These are phyloP conservation scores for Trichoderma oligosporum DNA, from an alignment of 2,329 filamentous ascomycete species.

Conservation along the genomic window DNA sequence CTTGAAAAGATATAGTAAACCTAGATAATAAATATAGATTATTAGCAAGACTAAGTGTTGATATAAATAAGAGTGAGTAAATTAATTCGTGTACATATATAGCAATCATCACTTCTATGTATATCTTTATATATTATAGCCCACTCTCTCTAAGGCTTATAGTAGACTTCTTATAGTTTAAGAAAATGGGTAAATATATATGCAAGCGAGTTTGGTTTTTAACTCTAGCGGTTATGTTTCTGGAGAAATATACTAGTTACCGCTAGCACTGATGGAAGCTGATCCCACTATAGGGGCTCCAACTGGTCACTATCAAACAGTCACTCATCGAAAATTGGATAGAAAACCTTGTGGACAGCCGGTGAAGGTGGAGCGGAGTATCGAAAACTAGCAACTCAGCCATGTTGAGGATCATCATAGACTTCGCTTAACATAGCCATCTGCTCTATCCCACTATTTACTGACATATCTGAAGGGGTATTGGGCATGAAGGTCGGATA, in stretches of 20 bases:
- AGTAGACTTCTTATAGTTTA: conserved; percentile 34
- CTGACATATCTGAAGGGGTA: neutral
- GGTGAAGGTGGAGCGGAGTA: conserved; percentile 16
- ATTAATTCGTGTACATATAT: neutral
- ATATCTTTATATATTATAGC: neutral
- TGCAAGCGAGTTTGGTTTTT: conserved; percentile 28
- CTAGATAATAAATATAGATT: neutral
- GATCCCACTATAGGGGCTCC: conserved; percentile 6
- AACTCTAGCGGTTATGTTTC: conserved; percentile 33
- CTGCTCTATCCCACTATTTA: neutral
- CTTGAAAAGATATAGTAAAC: neutral
- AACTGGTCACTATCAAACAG: conserved; percentile 17
- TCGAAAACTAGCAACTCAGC: neutral
- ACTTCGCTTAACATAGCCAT: neutral
- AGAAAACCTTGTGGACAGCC: conserved; percentile 21
- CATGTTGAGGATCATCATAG: conserved; percentile 10
- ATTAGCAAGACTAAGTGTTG: neutral
- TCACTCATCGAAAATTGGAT: conserved; percentile 25
- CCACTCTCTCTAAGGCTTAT: conserved; percentile 36
- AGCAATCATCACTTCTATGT: conserved; percentile 2
- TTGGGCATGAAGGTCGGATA: conserved; percentile 25
- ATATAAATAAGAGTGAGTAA: neutral
- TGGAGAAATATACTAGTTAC: conserved; percentile 34
- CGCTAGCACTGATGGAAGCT: conserved; percentile 28
- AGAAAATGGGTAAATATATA: conserved; percentile 33